Evolutionary conservation across 1,284 basidiomycete genomes (phyloP), one percentile per base, ranked within the genome.

Genomic region (Fomitiporia mediterranea): DNA sequence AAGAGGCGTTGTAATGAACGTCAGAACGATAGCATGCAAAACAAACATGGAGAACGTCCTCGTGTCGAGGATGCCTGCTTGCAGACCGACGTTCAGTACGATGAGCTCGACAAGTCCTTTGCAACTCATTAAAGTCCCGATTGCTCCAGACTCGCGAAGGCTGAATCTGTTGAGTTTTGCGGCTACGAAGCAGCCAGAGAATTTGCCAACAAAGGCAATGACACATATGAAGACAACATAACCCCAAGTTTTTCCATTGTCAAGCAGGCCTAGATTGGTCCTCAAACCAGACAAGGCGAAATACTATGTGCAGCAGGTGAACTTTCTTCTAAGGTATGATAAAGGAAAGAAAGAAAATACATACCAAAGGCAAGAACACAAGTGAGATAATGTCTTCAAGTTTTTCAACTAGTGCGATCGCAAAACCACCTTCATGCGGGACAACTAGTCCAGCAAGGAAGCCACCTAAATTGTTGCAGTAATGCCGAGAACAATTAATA

Each of bases 71-170:
- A 97, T 89, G 1, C 78, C 76, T 1, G 93, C 94, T 58, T 80
- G 73, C 1, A 93, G 77, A 60, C 94, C 94, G 62, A 97, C 86
- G 67, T 98, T 97, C 66, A 97, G 83, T 8, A 96, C 94, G 62
- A 97, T 95, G 46, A 96, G 81, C 69, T 94, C 90, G 13, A 91
- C 89, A 13, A 92, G 76, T 84, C 93, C 93, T 73, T 97, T 97
- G 75, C 93, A 97, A 67, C 85, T 86, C 94, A 98, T 96, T 56
- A 98, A 73, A 52, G 88, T 83, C 4, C 94, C 94, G 55, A 96
- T 87, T 1, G 94, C 92, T 19, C 84, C 84, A 8, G 87, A 79
- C 70, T 96, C 94, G 52, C 94, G 79, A 72, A 77, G 75, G 49
- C 76, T 83, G 73, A 92, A 94, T 1, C 88, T 88, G 47, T 75